A percentile compares a stretch with the other conserved stretches of the same genome.
These are phyloP conservation scores for Hypsizygus marmoreus DNA, from an alignment of 768 basidiomycete genomes.

Conservation along the genomic window DNA sequence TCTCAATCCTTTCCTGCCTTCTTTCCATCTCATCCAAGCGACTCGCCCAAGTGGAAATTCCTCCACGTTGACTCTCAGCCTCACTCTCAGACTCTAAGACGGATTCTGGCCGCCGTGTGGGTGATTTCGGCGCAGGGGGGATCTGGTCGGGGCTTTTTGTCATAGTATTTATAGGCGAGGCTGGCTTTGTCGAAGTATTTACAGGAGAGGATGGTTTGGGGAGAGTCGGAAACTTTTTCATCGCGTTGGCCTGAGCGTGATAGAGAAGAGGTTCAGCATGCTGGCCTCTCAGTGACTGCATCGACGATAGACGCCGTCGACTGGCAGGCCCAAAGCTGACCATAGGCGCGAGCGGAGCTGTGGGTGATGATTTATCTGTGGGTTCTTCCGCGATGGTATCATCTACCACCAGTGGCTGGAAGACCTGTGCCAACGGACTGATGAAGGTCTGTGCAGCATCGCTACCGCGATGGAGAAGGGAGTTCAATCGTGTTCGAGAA, in stretches of 20 bases:
- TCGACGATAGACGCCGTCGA: conserved; percentile 42
- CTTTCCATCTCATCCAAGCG: conserved; percentile 40
- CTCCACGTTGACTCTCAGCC: conserved; percentile 8
- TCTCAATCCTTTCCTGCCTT: conserved; percentile 49
- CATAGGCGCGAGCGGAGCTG: conserved; percentile 19
- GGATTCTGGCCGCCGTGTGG: too few species aligned
- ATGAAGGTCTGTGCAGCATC: conserved; percentile 40
- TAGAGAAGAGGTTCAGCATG: conserved; percentile 16
- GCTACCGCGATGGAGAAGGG: conserved; percentile 39
- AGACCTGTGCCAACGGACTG: conserved; percentile 77
- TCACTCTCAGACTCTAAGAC: conserved; percentile 17
- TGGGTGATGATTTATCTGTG: conserved; percentile 13
- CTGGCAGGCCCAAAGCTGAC: conserved; percentile 49
- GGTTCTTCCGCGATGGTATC: conserved; percentile 40
- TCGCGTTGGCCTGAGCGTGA: conserved; percentile 18
- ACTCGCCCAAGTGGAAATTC: conserved; percentile 7
- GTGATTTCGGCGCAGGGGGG: conserved; percentile 3
- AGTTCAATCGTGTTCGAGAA: conserved; percentile 44
- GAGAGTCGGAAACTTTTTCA: conserved; percentile 25
- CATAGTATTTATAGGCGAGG: too few species aligned
- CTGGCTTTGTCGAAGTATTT: too few species aligned
- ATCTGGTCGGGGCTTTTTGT: conserved; percentile 21
- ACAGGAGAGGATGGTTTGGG: conserved; percentile 20
- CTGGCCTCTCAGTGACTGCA: conserved; percentile 25
- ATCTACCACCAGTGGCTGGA: conserved; percentile 64